Evolutionary conservation across 371 early-diverging fungal species (phyloP).

Genomic region (Mortierella polycephala): DNA sequence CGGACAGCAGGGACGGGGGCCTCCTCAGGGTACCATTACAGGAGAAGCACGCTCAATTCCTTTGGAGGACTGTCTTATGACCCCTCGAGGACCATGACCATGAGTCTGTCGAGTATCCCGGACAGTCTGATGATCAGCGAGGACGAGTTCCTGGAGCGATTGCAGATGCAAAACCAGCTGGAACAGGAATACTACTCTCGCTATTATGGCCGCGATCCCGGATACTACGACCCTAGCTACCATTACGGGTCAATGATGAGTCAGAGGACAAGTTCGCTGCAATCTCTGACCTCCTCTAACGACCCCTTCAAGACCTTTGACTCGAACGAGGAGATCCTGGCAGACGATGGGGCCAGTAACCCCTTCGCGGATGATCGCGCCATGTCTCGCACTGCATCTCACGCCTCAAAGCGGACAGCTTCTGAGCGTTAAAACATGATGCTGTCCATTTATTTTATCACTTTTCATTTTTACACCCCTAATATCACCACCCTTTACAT

Average conservation of each 20-base stretch:
- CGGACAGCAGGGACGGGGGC: conserved; percentile 21
- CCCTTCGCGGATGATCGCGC: conserved; percentile 33
- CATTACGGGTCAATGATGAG: conserved; percentile 17
- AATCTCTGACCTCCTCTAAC: conserved; percentile 43
- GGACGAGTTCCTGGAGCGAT: conserved; percentile 30
- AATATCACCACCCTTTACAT: background rate
- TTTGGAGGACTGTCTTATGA: conserved; percentile 13
- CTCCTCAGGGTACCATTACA: conserved; percentile 9
- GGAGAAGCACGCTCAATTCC: conserved; percentile 35
- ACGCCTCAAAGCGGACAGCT: background rate
- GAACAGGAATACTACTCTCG: conserved; percentile 23
- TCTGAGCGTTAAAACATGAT: too few relatives aligned
- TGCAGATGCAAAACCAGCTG: conserved; percentile 21
- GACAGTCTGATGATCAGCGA: conserved; percentile 30
- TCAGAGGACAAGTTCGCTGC: conserved; percentile 29
- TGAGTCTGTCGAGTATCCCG: conserved; percentile 22
- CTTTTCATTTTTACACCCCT: background rate
- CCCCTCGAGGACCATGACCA: conserved; percentile 8
- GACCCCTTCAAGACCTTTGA: conserved; percentile 54
- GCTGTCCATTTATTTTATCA: too few relatives aligned
- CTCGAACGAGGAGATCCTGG: conserved; percentile 32
- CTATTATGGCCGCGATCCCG: conserved; percentile 7
- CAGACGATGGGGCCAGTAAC: conserved; percentile 1
- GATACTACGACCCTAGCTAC: conserved; percentile 1
- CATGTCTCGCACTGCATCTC: conserved; percentile 4